These are phyloP conservation scores for Aspergillus viridinutans DNA, from an alignment of 2,329 filamentous ascomycete genomes.

Conservation along the genomic window DNA sequence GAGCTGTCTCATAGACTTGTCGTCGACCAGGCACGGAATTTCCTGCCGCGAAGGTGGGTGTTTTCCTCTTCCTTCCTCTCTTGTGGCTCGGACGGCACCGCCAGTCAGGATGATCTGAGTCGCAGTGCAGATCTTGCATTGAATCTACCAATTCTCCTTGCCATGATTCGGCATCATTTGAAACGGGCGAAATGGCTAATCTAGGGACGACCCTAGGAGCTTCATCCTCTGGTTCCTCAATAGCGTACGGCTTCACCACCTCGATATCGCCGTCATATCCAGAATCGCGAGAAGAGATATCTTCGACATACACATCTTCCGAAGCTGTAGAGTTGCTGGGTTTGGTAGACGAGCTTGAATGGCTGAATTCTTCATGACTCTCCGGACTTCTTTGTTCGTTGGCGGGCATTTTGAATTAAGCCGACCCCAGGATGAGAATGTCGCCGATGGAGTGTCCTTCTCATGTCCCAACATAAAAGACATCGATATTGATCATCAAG, in stretches of 20 bases:
- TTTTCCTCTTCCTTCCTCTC: constrained; percentile 35
- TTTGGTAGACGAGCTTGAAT: not conserved
- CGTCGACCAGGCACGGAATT: not conserved
- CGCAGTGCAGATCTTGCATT: constrained; percentile 29
- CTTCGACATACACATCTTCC: not conserved
- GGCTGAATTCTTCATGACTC: not conserved
- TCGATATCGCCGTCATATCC: not conserved
- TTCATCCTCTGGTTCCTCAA: not conserved
- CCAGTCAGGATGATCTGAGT: constrained; percentile 20
- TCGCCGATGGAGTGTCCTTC: not conserved
- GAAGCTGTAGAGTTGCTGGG: not conserved
- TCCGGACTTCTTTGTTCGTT: not conserved
- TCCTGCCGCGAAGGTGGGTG: constrained; percentile 18
- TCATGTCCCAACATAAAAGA: not conserved
- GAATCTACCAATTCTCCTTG: constrained; percentile 32
- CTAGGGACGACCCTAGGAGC: not conserved
- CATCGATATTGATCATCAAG: not conserved
- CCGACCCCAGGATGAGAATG: not conserved
- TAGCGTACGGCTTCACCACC: not conserved
- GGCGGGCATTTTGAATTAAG: not conserved
- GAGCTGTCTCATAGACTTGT: not conserved
- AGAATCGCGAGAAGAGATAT: not conserved
- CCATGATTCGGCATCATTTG: constrained; percentile 3
- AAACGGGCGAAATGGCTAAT: not conserved
- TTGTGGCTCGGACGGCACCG: constrained; percentile 8